Evolutionary conservation across 225 moss, liverwort and hornwort genomes (phyloP).

Genomic region (Lunularia cruciata): DNA sequence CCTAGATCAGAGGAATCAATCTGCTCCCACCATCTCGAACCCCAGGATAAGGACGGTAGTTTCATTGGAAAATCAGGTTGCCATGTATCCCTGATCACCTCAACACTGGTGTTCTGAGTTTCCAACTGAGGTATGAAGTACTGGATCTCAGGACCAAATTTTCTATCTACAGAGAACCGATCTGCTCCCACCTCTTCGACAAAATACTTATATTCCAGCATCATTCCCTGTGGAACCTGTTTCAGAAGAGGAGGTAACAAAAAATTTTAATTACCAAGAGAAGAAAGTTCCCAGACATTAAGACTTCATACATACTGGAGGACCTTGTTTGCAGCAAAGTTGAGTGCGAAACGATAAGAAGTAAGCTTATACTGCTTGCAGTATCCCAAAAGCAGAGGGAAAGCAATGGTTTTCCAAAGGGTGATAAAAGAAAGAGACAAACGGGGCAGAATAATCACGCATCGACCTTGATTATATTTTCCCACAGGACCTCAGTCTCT

Average conservation of each 20-base stretch:
- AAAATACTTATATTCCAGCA: conserved; percentile 52
- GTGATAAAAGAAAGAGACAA: no score
- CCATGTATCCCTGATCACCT: conserved; percentile 43
- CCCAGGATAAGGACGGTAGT: conserved; percentile 44
- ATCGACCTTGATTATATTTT: conserved; percentile 36
- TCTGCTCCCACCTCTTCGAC: conserved; percentile 33
- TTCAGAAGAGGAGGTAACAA: neutral
- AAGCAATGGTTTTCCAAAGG: no score
- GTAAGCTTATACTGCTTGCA: neutral
- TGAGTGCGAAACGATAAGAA: neutral
- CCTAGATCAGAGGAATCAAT: conserved; percentile 10
- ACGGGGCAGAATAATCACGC: neutral
- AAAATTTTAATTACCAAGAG: neutral
- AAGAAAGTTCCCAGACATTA: neutral
- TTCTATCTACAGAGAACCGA: conserved; percentile 20
- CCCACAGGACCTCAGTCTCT: conserved; percentile 16
- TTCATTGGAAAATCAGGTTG: conserved; percentile 34
- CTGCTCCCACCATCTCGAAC: conserved; percentile 48
- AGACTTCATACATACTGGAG: neutral
- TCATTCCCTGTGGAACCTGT: conserved; percentile 46
- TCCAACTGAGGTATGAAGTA: conserved; percentile 29
- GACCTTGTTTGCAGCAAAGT: neutral
- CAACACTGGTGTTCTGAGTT: conserved; percentile 16
- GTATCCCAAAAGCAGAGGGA: no score
- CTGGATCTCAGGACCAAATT: conserved; percentile 43